These are phyloP conservation scores for Phytopythium oedochilum DNA, from an alignment of 352 stramenopile species.

Conservation along the genomic window DNA sequence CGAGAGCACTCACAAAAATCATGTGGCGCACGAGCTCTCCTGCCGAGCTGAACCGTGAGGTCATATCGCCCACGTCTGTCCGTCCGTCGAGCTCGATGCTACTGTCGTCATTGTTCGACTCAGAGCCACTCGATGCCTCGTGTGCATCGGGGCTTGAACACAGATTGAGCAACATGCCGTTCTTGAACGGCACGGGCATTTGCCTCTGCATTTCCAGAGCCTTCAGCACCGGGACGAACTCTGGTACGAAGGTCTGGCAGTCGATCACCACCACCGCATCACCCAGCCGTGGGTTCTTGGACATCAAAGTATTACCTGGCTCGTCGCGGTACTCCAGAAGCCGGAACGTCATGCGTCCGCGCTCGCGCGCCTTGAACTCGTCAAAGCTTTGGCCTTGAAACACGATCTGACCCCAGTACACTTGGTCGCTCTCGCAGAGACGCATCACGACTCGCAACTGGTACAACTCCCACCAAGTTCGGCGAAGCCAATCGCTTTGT, in stretches of 20 bases:
- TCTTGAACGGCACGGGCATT: slow-evolving; percentile 71
- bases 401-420: slow-evolving; percentile 76
- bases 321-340: slow-evolving; percentile 71
- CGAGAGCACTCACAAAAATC: slow-evolving; percentile 48
- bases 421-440: slow-evolving; percentile 43
- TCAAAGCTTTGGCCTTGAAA: slow-evolving; percentile 65
- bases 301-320: slow-evolving; percentile 44
- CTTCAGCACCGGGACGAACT: slow-evolving; percentile 84
- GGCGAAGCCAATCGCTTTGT: slow-evolving; percentile 71
- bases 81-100: too few species aligned
- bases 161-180: slow-evolving; percentile 72
- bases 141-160: neutral
- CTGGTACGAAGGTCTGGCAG: slow-evolving; percentile 82
- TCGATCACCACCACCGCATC: slow-evolving; percentile 77
- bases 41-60: neutral
- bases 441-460: slow-evolving; percentile 40
- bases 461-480: slow-evolving; percentile 80
- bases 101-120: neutral
- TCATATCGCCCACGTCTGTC: neutral
- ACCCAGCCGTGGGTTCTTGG: slow-evolving; percentile 42
- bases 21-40: slow-evolving; percentile 38
- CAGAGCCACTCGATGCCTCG: neutral
- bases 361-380: slow-evolving; percentile 61
- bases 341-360: slow-evolving; percentile 55
- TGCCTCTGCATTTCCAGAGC: slow-evolving; percentile 69